phyloP scores from a whole-genome alignment of 495 filamentous ascomycete genomes.

The Penicillium longicatenatum region DNA sequence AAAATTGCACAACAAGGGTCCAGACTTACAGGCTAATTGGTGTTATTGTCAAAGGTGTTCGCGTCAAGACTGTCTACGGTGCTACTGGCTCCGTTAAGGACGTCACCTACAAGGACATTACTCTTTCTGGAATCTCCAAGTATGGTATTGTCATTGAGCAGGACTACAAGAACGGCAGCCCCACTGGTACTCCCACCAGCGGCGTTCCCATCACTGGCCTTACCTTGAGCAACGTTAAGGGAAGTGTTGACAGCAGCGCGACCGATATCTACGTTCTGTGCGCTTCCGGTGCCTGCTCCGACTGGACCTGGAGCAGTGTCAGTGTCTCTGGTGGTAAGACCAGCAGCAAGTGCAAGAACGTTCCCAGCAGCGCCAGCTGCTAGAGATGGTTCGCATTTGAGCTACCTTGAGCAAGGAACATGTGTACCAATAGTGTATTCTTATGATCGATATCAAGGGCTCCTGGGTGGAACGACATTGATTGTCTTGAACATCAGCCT shows the following conservation, averaged over 20 bases:
- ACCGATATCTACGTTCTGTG: constrained; percentile 53
- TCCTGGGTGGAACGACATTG: background rate
- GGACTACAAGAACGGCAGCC: constrained; percentile 60
- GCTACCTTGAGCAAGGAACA: background rate
- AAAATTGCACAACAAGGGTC: no score
- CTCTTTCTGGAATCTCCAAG: constrained; percentile 22
- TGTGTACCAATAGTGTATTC: background rate
- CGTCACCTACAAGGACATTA: constrained; percentile 29
- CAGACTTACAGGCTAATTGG: no score
- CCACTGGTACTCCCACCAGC: constrained; percentile 53
- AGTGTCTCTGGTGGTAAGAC: constrained; percentile 49
- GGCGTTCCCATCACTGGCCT: constrained; percentile 57
- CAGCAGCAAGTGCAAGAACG: constrained; percentile 40
- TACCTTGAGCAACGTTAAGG: constrained; percentile 45
- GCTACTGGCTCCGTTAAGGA: constrained; percentile 27
- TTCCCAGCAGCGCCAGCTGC: constrained; percentile 41
- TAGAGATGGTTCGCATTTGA: background rate
- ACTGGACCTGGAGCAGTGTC: constrained; percentile 50
- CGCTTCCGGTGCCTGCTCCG: constrained; percentile 35
- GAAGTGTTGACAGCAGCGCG: constrained; percentile 38
- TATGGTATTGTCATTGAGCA: constrained; percentile 67
- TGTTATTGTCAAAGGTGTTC: constrained; percentile 19
- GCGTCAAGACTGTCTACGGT: constrained; percentile 29
- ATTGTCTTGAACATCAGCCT: background rate
- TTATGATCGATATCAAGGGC: background rate